Conservation (phyloP, 768 basidiomycete species). For the Mycena floridula region DNA sequence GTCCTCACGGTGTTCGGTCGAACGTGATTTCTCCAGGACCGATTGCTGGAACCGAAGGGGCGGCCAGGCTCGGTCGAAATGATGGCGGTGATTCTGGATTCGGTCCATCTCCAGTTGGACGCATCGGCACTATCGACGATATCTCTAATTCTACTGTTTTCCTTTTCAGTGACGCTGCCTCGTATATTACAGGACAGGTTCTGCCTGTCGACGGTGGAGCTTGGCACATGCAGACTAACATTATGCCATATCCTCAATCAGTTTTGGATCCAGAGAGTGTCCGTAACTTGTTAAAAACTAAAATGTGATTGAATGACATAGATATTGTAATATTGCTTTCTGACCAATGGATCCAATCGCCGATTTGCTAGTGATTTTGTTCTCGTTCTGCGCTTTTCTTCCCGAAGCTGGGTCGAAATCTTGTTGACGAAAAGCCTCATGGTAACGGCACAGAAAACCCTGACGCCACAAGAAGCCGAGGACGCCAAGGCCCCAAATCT, state of each 20-base stretch:
- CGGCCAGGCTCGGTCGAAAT: conserved; percentile 43
- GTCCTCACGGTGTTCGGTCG: conserved; percentile 88
- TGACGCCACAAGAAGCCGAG: too few relatives aligned
- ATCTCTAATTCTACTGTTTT: conserved; percentile 70
- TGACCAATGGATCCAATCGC: too few relatives aligned
- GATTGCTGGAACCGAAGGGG: conserved; percentile 74
- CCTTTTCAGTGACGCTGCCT: conserved; percentile 76
- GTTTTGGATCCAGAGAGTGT: conserved; percentile 57
- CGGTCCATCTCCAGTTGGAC: conserved; percentile 36
- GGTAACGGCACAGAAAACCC: too few relatives aligned
- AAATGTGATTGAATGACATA: neutral
- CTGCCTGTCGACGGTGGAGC: conserved; percentile 63
- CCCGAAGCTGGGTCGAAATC: too few relatives aligned
- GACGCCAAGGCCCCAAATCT: too few relatives aligned
- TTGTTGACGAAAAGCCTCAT: too few relatives aligned
- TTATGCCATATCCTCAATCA: conserved; percentile 56
- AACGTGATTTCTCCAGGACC: conserved; percentile 84
- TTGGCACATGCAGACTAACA: conserved; percentile 42
- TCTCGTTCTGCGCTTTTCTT: too few relatives aligned
- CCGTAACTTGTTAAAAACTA: neutral
- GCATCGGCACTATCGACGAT: conserved; percentile 54
- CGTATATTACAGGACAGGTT: conserved; percentile 73
- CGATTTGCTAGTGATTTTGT: too few relatives aligned
- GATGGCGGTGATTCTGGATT: neutral
- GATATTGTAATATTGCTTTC: too few relatives aligned